Base-by-base conservation (phyloP, 352 stramenopile species). In the Globisporangium rhizosaccharum region DNA sequence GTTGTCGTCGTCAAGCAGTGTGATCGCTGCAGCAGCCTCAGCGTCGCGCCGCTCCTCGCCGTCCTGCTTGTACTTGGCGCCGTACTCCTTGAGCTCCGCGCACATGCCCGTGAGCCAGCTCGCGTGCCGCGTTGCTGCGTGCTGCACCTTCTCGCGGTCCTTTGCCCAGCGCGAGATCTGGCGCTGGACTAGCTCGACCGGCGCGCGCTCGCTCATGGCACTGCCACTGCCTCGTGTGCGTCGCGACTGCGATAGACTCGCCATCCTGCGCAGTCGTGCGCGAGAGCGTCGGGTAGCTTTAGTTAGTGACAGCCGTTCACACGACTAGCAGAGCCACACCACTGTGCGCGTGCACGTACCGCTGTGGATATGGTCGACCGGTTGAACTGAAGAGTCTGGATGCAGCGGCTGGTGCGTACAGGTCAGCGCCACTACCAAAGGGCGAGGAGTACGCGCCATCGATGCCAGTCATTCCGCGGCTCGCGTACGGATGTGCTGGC, bases 81-180 rank as follows among this genome's bases (percentile, higher is more conserved):
- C 77, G 59, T 90, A 88, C 54, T 79, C 72, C 49, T 77, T 74
- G 42, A 88, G 57, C 56, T 90, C 80, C 23, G 84, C 63, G 56
- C 77, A 87, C n/a, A 88, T 69, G 58, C 58, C 70, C 1, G 73
- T 75, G n/a, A 87, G 66, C 79, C 76, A 89, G 33, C 69, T 73
- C 3, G 79, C 74, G 48, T 87, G 79, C 48, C 60, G 71, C 9
- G 76, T 87, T 53, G 79, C 79, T 3, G 76, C 76, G 46, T 85
- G 68, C 33, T 89, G 76, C 52, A 87, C 68, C 48, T 74, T 73
- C 56, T 85, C 71, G 12, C 76, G 79, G 30, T 78, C 76, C 66
- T 71, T 70, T 28, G 76, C 75, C 76, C 76, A 88, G 20, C 70
- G 74, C 14, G 76, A 82, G 53, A 86, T 73, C 57, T 83, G 77